Conservation (phyloP, 495 filamentous ascomycete species). For the Barbatosphaeria neglecta region DNA sequence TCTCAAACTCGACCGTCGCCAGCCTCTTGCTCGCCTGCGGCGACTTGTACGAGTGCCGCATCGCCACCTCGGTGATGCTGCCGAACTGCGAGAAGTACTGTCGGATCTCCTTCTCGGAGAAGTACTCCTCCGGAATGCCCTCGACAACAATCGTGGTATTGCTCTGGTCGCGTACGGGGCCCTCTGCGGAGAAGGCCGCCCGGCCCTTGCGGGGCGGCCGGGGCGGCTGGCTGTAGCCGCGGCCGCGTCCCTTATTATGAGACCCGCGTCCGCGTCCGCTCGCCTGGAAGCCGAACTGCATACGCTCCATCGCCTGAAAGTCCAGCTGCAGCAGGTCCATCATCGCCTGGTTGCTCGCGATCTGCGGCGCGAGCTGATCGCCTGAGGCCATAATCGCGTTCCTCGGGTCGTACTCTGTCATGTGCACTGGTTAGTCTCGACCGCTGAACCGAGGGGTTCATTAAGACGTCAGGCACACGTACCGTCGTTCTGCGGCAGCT, state of each 20-base stretch:
- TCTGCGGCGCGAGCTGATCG: not conserved
- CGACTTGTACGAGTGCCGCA: constrained; percentile 57
- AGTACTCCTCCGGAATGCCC: constrained; percentile 81
- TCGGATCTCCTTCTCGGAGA: constrained; percentile 60
- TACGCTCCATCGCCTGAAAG: not conserved
- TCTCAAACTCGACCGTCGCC: constrained; percentile 70
- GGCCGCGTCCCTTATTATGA: too few relatives aligned
- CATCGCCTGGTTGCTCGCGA: not conserved
- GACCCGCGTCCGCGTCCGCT: too few relatives aligned
- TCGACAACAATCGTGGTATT: constrained; percentile 82
- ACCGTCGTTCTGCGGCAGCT: constrained; percentile 24
- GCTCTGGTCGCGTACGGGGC: constrained; percentile 61
- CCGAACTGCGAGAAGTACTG: constrained; percentile 83
- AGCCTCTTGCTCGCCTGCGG: constrained; percentile 58
- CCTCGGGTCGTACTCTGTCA: constrained; percentile 74
- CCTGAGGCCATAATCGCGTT: constrained; percentile 38
- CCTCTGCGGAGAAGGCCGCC: constrained; percentile 58
- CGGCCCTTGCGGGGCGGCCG: constrained; percentile 19
- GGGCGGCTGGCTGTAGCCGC: not conserved
- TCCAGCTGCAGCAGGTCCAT: not conserved
- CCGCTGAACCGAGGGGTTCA: not conserved
- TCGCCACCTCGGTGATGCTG: constrained; percentile 54
- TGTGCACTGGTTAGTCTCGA: constrained; percentile 7
- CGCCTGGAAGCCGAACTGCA: too few relatives aligned
- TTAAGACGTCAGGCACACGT: constrained; percentile 10